Evolutionary conservation across 2,329 filamentous ascomycete species (phyloP).

Genomic region (Aureobasidium sp.): DNA sequence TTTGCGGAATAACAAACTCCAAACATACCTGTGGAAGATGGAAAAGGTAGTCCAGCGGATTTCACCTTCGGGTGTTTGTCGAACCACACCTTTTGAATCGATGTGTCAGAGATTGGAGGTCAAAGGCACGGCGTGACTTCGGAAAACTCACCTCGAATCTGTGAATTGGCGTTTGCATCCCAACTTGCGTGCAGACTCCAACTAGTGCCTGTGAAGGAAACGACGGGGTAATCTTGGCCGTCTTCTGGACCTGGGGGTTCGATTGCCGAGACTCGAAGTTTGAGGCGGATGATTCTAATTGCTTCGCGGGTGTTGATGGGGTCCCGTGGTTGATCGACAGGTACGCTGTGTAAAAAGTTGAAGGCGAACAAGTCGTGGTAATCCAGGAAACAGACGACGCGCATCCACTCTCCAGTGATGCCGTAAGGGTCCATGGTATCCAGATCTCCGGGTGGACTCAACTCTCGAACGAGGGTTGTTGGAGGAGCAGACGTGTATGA

Average conservation of each 20-base stretch:
- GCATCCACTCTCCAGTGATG: conserved; percentile 63
- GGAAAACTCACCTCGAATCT: conserved; percentile 51
- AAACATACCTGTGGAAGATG: conserved; percentile 46
- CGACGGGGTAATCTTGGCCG: conserved; percentile 53
- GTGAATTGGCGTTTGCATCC: conserved; percentile 63
- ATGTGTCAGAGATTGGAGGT: background rate
- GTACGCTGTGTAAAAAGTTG: conserved; percentile 52
- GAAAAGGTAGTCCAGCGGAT: conserved; percentile 68
- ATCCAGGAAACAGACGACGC: conserved; percentile 47
- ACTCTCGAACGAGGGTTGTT: background rate
- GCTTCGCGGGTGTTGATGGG: conserved; percentile 59
- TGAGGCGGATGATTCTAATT: conserved; percentile 63
- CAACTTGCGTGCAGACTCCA: conserved; percentile 56
- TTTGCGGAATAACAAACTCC: background rate
- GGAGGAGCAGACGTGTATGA: conserved; percentile 29
- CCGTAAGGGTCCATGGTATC: conserved; percentile 56
- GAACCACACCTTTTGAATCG: conserved; percentile 46
- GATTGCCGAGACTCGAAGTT: conserved; percentile 54
- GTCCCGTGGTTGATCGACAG: conserved; percentile 31
- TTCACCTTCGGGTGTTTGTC: conserved; percentile 62
- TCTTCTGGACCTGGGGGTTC: conserved; percentile 54
- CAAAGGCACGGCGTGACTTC: background rate
- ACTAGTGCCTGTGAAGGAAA: conserved; percentile 60
- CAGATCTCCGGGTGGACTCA: conserved; percentile 14
- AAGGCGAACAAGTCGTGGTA: conserved; percentile 66